Conservation (phyloP, 2,329 filamentous ascomycete species). For the Botrytis byssoidea region DNA sequence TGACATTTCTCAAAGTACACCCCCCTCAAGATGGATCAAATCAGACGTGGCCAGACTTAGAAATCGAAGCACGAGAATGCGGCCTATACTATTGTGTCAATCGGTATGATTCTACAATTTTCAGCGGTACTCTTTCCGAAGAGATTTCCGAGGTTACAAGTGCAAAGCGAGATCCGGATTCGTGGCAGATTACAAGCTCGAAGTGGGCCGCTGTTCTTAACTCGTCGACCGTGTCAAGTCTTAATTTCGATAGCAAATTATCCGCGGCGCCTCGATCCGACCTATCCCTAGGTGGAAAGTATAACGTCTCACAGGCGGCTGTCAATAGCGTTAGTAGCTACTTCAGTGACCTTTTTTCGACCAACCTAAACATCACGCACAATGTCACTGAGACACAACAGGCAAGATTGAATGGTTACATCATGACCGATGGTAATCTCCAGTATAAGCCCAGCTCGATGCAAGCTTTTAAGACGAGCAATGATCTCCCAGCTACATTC, state of each 20-base stretch:
- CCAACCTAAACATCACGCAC: neutral
- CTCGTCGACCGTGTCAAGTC: constrained; percentile 6
- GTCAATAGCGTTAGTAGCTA: constrained; percentile 5
- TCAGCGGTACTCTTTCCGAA: neutral
- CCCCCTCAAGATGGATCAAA: neutral
- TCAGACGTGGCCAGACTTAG: neutral
- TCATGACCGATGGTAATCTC: neutral
- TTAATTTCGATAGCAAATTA: constrained; percentile 7
- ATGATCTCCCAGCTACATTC: constrained; percentile 7
- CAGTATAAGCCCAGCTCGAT: constrained; percentile 13
- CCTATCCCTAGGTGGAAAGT: neutral
- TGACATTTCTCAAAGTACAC: constrained; percentile 3
- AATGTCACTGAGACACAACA: constrained; percentile 9
- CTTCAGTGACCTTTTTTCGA: constrained; percentile 1
- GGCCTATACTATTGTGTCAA: constrained; percentile 9
- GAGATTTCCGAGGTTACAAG: neutral
- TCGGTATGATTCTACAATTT: neutral
- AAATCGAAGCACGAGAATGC: constrained; percentile 8
- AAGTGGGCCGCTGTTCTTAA: constrained; percentile 6
- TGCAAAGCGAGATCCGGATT: constrained; percentile 5
- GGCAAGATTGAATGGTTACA: constrained; percentile 14
- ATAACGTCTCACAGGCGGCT: constrained; percentile 4
- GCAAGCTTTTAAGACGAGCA: constrained; percentile 8
- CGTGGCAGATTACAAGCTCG: constrained; percentile 12
- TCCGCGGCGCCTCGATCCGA: constrained; percentile 6